Percentiles rank a stretch among this genome's conserved stretches.
Evolutionary conservation across 495 filamentous ascomycete genomes (phyloP).

Genomic region (Penicillium nucicola): DNA sequence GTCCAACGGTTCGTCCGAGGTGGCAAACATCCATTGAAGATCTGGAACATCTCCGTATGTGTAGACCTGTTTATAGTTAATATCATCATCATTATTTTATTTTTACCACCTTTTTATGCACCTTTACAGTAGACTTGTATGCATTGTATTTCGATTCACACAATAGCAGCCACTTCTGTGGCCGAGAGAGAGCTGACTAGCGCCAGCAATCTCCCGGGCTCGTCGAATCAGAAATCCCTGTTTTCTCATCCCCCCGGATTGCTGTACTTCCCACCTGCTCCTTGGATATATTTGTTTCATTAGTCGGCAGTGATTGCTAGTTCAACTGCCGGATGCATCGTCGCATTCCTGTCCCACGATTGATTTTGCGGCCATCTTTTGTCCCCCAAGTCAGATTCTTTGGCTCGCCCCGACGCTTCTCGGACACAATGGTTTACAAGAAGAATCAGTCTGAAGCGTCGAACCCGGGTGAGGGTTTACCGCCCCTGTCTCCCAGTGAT

Average conservation of each 20-base stretch:
- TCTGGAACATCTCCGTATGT: slow-evolving; percentile 34
- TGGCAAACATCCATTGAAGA: slow-evolving; percentile 52
- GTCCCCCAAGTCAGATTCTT: background rate
- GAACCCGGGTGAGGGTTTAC: slow-evolving; percentile 5
- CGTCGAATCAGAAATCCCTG: slow-evolving; percentile 21
- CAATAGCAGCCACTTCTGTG: too few species aligned
- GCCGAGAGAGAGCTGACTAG: too few species aligned
- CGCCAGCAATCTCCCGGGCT: too few species aligned
- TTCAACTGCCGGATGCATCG: slow-evolving; percentile 24
- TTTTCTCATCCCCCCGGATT: slow-evolving; percentile 15
- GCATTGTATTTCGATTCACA: too few species aligned
- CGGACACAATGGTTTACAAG: slow-evolving; percentile 6
- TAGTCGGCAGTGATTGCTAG: slow-evolving; percentile 10
- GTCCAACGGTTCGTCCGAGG: slow-evolving; percentile 34
- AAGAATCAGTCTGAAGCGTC: background rate
- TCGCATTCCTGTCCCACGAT: slow-evolving; percentile 5
- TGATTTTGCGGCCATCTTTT: slow-evolving; percentile 1
- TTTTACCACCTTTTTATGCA: too few species aligned
- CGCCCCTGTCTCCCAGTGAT: slow-evolving; percentile 51
- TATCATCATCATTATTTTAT: background rate
- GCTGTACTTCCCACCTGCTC: background rate
- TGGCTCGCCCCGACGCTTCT: slow-evolving; percentile 1
- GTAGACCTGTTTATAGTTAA: slow-evolving; percentile 1
- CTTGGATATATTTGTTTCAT: background rate
- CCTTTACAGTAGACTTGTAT: too few species aligned